These are phyloP conservation scores for Hypoxylon rickii DNA, from an alignment of 495 filamentous ascomycete species.

Conservation along the genomic window DNA sequence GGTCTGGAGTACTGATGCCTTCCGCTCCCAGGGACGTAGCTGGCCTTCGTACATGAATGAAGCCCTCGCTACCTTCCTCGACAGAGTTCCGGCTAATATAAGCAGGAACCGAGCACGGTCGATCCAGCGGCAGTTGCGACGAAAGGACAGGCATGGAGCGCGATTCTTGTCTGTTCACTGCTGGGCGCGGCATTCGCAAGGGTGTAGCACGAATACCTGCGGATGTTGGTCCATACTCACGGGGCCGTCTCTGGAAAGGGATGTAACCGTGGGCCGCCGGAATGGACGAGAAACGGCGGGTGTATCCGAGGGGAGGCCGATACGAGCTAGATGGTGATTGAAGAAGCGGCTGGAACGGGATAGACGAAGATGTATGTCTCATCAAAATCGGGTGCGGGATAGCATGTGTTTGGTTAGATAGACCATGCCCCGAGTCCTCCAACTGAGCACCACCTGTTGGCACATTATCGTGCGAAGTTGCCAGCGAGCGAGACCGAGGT, in stretches of 20 bases:
- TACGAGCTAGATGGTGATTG: background rate
- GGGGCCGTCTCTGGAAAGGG: constrained; percentile 11
- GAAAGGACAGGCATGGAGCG: constrained; percentile 12
- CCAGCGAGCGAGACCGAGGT: no score
- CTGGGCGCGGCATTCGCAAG: constrained; percentile 14
- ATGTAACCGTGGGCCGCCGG: constrained; percentile 15
- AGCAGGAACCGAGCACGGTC: constrained; percentile 24
- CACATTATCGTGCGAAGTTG: no score
- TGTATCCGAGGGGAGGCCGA: background rate
- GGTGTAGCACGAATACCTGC: constrained; percentile 18
- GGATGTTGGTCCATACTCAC: constrained; percentile 1
- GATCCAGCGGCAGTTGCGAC: background rate
- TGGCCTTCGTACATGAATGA: constrained; percentile 11
- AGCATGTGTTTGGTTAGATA: background rate
- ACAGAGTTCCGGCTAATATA: background rate
- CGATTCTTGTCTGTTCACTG: constrained; percentile 3
- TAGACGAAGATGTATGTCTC: background rate
- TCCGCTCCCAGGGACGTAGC: constrained; percentile 13
- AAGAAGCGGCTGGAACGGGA: background rate
- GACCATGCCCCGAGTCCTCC: background rate
- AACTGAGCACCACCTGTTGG: background rate
- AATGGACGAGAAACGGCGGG: constrained; percentile 1
- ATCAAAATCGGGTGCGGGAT: background rate
- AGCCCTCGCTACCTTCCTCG: background rate
- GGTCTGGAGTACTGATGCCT: constrained; percentile 3